phyloP scores from a whole-genome alignment of 306 rosid genomes.

The Carpinus fangiana region DNA sequence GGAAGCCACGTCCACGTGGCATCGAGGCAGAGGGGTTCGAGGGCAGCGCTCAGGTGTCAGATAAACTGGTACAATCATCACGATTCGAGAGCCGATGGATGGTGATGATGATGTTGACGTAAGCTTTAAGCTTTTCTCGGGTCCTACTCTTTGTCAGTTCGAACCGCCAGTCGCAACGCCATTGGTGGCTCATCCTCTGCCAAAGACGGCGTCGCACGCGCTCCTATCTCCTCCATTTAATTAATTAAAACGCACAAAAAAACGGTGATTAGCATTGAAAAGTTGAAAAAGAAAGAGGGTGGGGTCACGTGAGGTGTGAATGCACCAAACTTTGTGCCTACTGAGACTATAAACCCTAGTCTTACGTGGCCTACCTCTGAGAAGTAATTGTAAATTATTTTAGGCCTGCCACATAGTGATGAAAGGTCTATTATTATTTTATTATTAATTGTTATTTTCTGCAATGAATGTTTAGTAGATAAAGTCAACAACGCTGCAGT shows the following conservation, averaged over 20 bases:
- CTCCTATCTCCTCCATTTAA: neutral
- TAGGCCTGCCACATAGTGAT: neutral
- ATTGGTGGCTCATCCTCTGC: slow-evolving; percentile 8
- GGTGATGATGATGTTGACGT: no score
- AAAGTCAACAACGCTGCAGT: no score
- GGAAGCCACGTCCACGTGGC: no score
- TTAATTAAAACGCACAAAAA: no score
- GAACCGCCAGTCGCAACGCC: neutral
- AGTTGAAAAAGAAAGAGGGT: neutral
- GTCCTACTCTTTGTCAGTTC: neutral
- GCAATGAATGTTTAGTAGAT: no score
- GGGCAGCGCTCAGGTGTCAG: no score
- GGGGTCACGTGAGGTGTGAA: slow-evolving; percentile 40
- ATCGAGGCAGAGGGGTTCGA: no score
- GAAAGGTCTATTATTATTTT: no score
- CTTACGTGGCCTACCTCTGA: slow-evolving; percentile 26
- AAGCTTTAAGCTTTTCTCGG: no score
- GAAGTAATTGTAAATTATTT: neutral
- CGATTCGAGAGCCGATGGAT: no score
- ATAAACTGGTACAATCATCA: no score
- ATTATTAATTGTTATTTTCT: no score
- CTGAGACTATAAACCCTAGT: slow-evolving; percentile 8
- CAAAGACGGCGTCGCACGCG: slow-evolving; percentile 32
- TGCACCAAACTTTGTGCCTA: slow-evolving; percentile 46
- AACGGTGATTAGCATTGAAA: neutral